A percentile compares a stretch with the other conserved stretches of the same genome.
phyloP scores from a whole-genome alignment of 192 early-diverging fungal species.

The Cetraspora pellucida region DNA sequence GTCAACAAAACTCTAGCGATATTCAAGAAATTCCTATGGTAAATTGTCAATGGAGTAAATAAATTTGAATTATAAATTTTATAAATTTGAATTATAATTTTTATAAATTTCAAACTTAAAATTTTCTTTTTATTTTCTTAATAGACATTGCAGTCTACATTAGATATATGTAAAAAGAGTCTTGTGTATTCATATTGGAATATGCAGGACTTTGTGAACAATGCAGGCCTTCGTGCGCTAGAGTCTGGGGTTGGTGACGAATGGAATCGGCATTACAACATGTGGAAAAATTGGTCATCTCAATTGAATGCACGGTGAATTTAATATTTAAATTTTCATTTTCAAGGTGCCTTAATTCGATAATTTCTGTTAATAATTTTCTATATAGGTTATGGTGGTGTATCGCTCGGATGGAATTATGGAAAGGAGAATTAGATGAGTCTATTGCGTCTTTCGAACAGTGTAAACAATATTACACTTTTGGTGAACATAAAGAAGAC shows the following conservation, averaged over 20 bases:
- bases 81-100: not conserved
- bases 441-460: not conserved
- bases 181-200: not conserved
- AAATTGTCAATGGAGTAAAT: too few species aligned
- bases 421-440: not conserved
- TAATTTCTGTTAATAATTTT: too few species aligned
- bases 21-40: not conserved
- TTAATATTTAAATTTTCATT: not conserved
- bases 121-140: not conserved
- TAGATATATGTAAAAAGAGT: not conserved
- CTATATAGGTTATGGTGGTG: slow-evolving; percentile 9
- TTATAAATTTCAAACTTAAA: too few species aligned
- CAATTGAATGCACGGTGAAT: not conserved
- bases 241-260: not conserved
- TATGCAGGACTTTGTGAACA: not conserved
- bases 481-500: not conserved
- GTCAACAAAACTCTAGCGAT: not conserved
- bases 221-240: too few species aligned
- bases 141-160: not conserved
- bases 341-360: too few species aligned
- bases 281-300: slow-evolving; percentile 4
- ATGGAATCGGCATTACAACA: not conserved
- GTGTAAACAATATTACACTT: not conserved
- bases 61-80: too few species aligned
- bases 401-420: not conserved